These are phyloP conservation scores for Triangularia verruculosa DNA, from an alignment of 2,329 filamentous ascomycete genomes.

Conservation along the genomic window DNA sequence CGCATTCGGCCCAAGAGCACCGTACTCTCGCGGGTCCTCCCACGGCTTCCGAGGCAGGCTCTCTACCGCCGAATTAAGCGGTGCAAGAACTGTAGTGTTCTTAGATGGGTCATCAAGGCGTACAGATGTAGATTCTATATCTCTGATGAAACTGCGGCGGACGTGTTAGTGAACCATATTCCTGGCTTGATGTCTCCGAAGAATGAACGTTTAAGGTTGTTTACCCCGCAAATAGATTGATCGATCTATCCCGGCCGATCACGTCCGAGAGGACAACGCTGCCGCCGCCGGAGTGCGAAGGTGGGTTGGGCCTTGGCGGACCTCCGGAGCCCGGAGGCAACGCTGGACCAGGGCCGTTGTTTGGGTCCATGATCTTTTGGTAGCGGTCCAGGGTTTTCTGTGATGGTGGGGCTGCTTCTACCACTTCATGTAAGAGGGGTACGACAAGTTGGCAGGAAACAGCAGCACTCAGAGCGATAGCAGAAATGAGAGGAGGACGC, in stretches of 20 bases:
- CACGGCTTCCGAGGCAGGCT: conserved; percentile 80
- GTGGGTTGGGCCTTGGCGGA: conserved; percentile 23
- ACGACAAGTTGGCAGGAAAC: conserved; percentile 27
- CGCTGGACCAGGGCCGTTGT: conserved; percentile 24
- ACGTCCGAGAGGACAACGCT: conserved; percentile 77
- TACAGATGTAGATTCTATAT: conserved; percentile 64
- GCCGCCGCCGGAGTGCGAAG: conserved; percentile 36
- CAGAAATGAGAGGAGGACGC: conserved; percentile 18
- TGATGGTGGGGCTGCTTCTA: conserved; percentile 28
- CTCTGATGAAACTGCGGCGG: conserved; percentile 59
- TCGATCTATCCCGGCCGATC: conserved; percentile 71
- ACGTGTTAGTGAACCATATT: background rate
- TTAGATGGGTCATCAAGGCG: conserved; percentile 64
- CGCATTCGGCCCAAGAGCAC: conserved; percentile 61
- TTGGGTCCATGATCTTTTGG: conserved; percentile 32
- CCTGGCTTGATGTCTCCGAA: background rate
- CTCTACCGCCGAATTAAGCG: conserved; percentile 78
- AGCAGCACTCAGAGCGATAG: conserved; percentile 22
- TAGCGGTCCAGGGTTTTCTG: background rate
- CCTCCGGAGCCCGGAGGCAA: conserved; percentile 25
- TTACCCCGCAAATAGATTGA: conserved; percentile 78
- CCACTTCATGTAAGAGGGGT: conserved; percentile 22
- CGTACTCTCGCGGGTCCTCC: conserved; percentile 74
- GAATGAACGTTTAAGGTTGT: background rate
- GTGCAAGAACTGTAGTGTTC: conserved; percentile 85